Conservation (phyloP, 805 yeast genomes). For the Starmerella scarabaei region DNA sequence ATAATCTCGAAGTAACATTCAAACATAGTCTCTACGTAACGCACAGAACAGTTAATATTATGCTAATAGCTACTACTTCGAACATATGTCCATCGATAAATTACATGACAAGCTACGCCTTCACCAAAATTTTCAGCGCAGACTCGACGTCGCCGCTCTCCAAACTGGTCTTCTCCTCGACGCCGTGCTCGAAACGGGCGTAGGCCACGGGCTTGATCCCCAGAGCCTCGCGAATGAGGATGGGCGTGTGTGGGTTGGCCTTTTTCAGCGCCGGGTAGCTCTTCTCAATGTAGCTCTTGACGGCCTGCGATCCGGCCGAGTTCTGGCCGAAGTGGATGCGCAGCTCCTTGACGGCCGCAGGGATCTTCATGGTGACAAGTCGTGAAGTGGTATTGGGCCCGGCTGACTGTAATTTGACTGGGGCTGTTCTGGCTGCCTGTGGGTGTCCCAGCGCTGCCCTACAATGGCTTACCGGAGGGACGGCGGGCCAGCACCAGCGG, state of each 20-base stretch:
- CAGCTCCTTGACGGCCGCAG: conserved; percentile 54
- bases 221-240: conserved; percentile 63
- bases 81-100: too few species aligned
- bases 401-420: too few species aligned
- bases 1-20: too few species aligned
- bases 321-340: conserved; percentile 71
- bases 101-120: too few species aligned
- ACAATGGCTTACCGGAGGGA: too few species aligned
- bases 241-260: conserved; percentile 54
- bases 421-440: too few species aligned
- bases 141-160: conserved; percentile 34
- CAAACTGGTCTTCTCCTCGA: conserved; percentile 34
- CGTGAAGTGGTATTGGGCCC: too few species aligned
- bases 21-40: too few species aligned
- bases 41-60: too few species aligned
- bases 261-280: conserved; percentile 55
- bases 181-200: conserved; percentile 49
- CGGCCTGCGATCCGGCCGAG: conserved; percentile 55
- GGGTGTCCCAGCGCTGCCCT: too few species aligned
- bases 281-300: conserved; percentile 49
- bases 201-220: conserved; percentile 63
- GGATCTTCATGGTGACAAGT: conserved; percentile 30
- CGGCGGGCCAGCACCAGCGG: too few species aligned
- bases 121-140: conserved; percentile 31
- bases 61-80: too few species aligned